Base-by-base conservation (phyloP, 2,329 filamentous ascomycete genomes). In the Aaosphaeria pasadenensis region DNA sequence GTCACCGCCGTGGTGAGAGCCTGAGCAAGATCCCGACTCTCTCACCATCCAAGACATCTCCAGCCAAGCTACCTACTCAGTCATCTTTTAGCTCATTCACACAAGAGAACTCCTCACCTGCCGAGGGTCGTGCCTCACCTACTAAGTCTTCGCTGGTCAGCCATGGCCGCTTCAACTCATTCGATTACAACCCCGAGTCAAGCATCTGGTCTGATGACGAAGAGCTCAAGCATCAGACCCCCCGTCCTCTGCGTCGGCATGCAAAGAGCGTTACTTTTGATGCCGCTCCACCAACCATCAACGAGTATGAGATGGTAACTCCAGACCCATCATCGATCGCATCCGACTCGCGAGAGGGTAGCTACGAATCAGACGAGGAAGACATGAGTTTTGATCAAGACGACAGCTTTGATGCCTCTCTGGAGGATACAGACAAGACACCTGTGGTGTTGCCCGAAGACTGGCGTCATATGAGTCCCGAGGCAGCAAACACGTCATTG, bases 251-350 rank as follows among this genome's bases (percentile, higher is more conserved):
- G 39, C 87, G 90, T 66, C 87, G 91, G 46, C 89, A 96, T 71
- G 86, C 90, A 42, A 99, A 99, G 78, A 96, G 91, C 62, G 94
- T 99, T 49, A 99, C 92, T 1, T 99, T 99, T 67, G 91, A 97
- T 72, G 88, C 87, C 35, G 91, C 89, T 2, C 92, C 92, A 24
- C 94, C 94, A 28, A 89, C 95, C 66, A 82, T 99, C 62, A 96
- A 97, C 66, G 94, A 99, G 73, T 99, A 97, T 69, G 94, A 97
- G 72, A 91, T 96, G 88, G 88, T 90, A 32, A 99, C 94, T 2
- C 94, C 94, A 7, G 94, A 96, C 64, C 83, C 95, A n/a, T 96
- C 92, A 1, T 95, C 91, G 0, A 79, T 95, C 28, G 89, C 89
- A 29, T 92, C 89, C 43, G 91, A 87, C 58, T 97, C 92, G 9